A percentile compares a stretch with the other conserved stretches of the same genome.
phyloP scores from a whole-genome alignment of 2,329 filamentous ascomycete species.

The Neurospora crassa region DNA sequence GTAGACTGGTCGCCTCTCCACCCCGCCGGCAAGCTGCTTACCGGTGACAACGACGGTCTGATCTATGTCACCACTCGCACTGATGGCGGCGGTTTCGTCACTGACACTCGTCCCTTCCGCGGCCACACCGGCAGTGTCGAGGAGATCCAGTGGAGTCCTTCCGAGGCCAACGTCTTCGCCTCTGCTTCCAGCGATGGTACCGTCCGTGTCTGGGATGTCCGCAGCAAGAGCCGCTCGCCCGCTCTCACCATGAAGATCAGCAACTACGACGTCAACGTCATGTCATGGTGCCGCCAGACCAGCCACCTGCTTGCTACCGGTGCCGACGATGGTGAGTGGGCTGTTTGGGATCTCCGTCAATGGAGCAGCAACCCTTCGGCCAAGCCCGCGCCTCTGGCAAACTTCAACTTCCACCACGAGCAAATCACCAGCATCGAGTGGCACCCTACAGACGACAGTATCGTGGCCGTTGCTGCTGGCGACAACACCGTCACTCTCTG shows the following conservation, averaged over 20 bases:
- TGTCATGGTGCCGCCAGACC: conserved; percentile 88
- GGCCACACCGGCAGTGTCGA: conserved; percentile 83
- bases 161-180: conserved; percentile 86
- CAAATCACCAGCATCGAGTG: conserved; percentile 94
- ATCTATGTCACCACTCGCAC: conserved; percentile 84
- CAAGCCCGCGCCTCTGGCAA: conserved; percentile 74
- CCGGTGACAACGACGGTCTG: conserved; percentile 80
- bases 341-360: conserved; percentile 89
- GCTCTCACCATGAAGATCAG: conserved; percentile 81
- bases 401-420: conserved; percentile 91
- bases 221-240: conserved; percentile 81
- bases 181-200: conserved; percentile 91
- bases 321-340: conserved; percentile 89
- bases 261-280: conserved; percentile 83
- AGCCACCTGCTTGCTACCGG: conserved; percentile 85
- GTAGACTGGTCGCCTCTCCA: conserved; percentile 90
- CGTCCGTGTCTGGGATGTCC: conserved; percentile 90
- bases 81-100: conserved; percentile 81
- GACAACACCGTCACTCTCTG: conserved; percentile 93
- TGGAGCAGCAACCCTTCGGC: conserved; percentile 50
- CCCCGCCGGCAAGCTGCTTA: conserved; percentile 75
- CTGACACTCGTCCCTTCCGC: conserved; percentile 71
- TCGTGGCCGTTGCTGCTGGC: conserved; percentile 81
- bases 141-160: conserved; percentile 94
- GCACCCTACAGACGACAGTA: conserved; percentile 95